Conservation (phyloP, 805 yeast genomes). For the Saturnispora bothae region DNA sequence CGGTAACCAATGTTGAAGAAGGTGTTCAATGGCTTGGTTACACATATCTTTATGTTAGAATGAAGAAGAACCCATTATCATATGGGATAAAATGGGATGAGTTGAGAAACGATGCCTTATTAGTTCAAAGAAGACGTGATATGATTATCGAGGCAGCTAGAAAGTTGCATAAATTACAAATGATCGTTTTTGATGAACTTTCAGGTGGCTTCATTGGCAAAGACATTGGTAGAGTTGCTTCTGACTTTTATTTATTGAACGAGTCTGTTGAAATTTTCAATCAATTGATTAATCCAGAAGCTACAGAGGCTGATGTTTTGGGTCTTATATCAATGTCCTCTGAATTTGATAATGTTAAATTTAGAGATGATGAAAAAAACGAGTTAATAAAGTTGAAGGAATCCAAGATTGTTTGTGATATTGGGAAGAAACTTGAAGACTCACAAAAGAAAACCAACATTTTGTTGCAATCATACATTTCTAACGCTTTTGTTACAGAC, state of each 20-base stretch:
- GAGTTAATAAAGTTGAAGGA: slow-evolving; percentile 61
- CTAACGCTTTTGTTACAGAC: slow-evolving; percentile 61
- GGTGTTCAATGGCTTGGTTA: slow-evolving; percentile 98
- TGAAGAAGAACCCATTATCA: slow-evolving; percentile 87
- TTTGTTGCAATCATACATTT: slow-evolving; percentile 78
- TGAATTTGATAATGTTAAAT: slow-evolving; percentile 84
- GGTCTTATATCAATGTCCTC: slow-evolving; percentile 85
- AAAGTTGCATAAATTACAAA: slow-evolving; percentile 74
- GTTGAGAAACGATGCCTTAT: slow-evolving; percentile 68
- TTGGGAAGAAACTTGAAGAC: slow-evolving; percentile 65
- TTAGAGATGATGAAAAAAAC: slow-evolving; percentile 74
- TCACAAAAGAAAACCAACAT: slow-evolving; percentile 82
- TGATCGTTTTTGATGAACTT: slow-evolving; percentile 85
- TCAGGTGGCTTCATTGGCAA: slow-evolving; percentile 73
- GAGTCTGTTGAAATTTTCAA: slow-evolving; percentile 85
- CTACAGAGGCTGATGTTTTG: slow-evolving; percentile 85
- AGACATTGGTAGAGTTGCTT: slow-evolving; percentile 88
- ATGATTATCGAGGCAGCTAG: slow-evolving; percentile 76
- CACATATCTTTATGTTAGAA: slow-evolving; percentile 85
- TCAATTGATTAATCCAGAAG: slow-evolving; percentile 68
- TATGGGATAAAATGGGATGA: slow-evolving; percentile 90
- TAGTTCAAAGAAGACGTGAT: slow-evolving; percentile 61
- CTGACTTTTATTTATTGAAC: slow-evolving; percentile 81
- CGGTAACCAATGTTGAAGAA: slow-evolving; percentile 88
- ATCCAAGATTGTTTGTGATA: slow-evolving; percentile 61